phyloP scores from a whole-genome alignment of 2,329 filamentous ascomycete species.

The Aureobasidium subglaciale region DNA sequence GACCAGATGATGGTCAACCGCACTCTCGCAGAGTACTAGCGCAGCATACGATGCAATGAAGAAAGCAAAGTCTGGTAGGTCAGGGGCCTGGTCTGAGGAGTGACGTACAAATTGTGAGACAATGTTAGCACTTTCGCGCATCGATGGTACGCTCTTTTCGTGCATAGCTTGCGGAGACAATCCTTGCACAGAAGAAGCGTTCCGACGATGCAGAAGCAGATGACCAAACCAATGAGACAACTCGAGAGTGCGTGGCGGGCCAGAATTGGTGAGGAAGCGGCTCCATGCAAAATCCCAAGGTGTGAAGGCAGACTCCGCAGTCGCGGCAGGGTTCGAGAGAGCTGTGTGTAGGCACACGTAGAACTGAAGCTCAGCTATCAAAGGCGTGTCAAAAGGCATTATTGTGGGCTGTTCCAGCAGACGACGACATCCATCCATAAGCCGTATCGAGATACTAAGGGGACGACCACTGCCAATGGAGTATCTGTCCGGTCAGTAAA shows the following conservation, averaged over 20 bases:
- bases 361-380: conserved; percentile 7
- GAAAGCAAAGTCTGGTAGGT: conserved; percentile 13
- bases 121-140: conserved; percentile 9
- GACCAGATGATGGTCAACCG: conserved; percentile 8
- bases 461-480: conserved; percentile 10
- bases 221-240: conserved; percentile 5
- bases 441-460: background rate
- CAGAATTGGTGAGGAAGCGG: background rate
- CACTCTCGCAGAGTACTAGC: conserved; percentile 12
- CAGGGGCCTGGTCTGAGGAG: background rate
- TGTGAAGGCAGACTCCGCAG: background rate
- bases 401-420: background rate
- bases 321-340: background rate
- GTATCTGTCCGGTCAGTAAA: background rate
- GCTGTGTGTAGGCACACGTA: conserved; percentile 7
- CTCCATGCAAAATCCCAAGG: background rate
- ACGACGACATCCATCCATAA: conserved; percentile 1
- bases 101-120: conserved; percentile 14
- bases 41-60: conserved; percentile 13
- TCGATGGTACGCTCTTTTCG: background rate
- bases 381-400: background rate
- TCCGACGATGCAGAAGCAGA: background rate
- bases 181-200: background rate
- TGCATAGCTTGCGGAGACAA: background rate
- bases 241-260: conserved; percentile 1